These are phyloP conservation scores for Aspergillus nomiae DNA, from an alignment of 2,329 filamentous ascomycete genomes.

Conservation along the genomic window DNA sequence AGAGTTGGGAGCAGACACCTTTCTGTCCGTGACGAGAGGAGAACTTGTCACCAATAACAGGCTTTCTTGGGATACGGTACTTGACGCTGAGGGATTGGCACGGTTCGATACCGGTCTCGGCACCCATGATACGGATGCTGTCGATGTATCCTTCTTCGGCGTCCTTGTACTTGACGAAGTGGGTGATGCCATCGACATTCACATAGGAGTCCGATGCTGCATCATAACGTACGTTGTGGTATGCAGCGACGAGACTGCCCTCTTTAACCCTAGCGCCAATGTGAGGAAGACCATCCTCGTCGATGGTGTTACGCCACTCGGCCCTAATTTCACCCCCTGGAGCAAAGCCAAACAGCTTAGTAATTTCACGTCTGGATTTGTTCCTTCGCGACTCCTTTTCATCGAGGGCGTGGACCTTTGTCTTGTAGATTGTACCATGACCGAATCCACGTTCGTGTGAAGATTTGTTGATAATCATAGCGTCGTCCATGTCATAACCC, in stretches of 20 bases:
- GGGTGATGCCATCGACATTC: conserved; percentile 82
- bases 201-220: conserved; percentile 69
- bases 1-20: conserved; percentile 94
- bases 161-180: conserved; percentile 94
- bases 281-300: conserved; percentile 83
- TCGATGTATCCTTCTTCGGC: conserved; percentile 85
- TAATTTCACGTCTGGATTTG: conserved; percentile 68
- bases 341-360: conserved; percentile 88
- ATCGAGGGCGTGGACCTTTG: conserved; percentile 84
- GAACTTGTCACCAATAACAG: conserved; percentile 97
- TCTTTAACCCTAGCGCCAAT: conserved; percentile 76
- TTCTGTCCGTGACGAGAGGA: conserved; percentile 98
- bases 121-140: conserved; percentile 86
- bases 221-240: conserved; percentile 83
- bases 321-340: conserved; percentile 73
- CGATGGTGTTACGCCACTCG: conserved; percentile 70
- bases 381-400: conserved; percentile 70
- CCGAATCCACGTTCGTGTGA: conserved; percentile 94
- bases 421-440: conserved; percentile 96
- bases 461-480: conserved; percentile 99
- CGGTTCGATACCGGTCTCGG: conserved; percentile 78
- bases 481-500: conserved; percentile 99
- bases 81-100: conserved; percentile 90
- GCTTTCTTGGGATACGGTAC: conserved; percentile 84
- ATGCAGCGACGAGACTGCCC: conserved; percentile 84